These are phyloP conservation scores for Nidula microcarpa DNA, from an alignment of 768 basidiomycete species.

Conservation along the genomic window DNA sequence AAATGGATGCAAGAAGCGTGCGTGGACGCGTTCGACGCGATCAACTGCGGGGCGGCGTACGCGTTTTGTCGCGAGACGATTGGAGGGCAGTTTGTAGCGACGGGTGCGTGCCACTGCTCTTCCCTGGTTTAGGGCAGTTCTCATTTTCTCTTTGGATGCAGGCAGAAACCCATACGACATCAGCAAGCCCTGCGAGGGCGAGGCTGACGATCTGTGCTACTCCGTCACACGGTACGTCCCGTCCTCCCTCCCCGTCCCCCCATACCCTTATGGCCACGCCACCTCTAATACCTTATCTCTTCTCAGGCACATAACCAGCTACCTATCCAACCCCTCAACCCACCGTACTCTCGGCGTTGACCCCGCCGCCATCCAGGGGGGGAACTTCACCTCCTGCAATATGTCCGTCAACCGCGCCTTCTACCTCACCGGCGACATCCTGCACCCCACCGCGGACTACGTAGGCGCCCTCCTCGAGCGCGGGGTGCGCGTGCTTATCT, in stretches of 20 bases:
- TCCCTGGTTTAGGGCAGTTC: not conserved
- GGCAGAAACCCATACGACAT: constrained; percentile 69
- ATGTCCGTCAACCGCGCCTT: constrained; percentile 48
- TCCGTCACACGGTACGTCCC: constrained; percentile 37
- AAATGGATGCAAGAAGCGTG: constrained; percentile 53
- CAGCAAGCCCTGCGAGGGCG: constrained; percentile 54
- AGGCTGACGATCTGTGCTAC: constrained; percentile 51
- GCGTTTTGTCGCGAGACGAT: constrained; percentile 56
- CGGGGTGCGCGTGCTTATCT: constrained; percentile 67
- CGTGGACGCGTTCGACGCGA: constrained; percentile 59
- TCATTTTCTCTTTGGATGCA: constrained; percentile 4
- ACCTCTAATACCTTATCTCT: not conserved
- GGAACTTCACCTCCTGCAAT: constrained; percentile 31
- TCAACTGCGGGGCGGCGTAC: constrained; percentile 61
- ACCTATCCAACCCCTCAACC: constrained; percentile 56
- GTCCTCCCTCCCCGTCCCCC: not conserved
- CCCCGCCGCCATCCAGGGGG: constrained; percentile 20
- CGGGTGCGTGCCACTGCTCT: constrained; percentile 24
- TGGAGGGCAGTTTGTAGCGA: constrained; percentile 34
- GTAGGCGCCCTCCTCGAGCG: constrained; percentile 69
- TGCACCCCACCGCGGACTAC: constrained; percentile 49
- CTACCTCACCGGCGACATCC: constrained; percentile 32
- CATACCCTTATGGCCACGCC: not conserved
- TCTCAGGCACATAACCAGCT: constrained; percentile 51
- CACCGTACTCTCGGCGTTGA: constrained; percentile 64